phyloP scores from a whole-genome alignment of 2,329 filamentous ascomycete genomes.

The Emergomyces orientalis region DNA sequence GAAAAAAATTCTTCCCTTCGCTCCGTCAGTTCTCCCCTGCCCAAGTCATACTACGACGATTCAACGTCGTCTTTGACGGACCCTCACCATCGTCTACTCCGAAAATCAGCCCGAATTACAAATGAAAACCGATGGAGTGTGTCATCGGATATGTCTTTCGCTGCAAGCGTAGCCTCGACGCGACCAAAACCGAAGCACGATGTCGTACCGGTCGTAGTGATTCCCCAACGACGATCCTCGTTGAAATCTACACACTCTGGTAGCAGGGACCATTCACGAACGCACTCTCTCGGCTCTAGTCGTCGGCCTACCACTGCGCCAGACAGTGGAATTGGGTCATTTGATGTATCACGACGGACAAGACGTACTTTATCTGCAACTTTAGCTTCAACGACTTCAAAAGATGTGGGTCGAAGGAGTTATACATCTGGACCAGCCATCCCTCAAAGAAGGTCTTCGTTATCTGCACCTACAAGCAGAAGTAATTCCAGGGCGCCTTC shows the following conservation, averaged over 20 bases:
- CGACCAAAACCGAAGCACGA: conserved; percentile 25
- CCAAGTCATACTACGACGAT: conserved; percentile 39
- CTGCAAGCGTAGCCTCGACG: conserved; percentile 26
- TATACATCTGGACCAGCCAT: conserved; percentile 26
- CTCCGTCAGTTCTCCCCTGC: conserved; percentile 29
- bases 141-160: conserved; percentile 34
- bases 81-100: conserved; percentile 39
- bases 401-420: conserved; percentile 23
- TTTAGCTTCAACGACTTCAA: conserved; percentile 19
- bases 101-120: conserved; percentile 43
- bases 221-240: conserved; percentile 40
- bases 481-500: conserved; percentile 38
- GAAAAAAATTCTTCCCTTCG: conserved; percentile 46
- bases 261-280: conserved; percentile 31
- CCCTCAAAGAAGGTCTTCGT: conserved; percentile 36
- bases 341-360: conserved; percentile 26
- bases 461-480: conserved; percentile 40
- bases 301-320: conserved; percentile 30
- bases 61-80: conserved; percentile 35
- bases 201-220: conserved; percentile 40
- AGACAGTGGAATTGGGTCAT: conserved; percentile 25
- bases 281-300: conserved; percentile 32
- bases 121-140: conserved; percentile 39
- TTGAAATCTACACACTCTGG: conserved; percentile 31
- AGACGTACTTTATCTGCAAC: conserved; percentile 37